Base-by-base conservation (phyloP, 495 filamentous ascomycete species). In the Schizothecium vesticola region DNA sequence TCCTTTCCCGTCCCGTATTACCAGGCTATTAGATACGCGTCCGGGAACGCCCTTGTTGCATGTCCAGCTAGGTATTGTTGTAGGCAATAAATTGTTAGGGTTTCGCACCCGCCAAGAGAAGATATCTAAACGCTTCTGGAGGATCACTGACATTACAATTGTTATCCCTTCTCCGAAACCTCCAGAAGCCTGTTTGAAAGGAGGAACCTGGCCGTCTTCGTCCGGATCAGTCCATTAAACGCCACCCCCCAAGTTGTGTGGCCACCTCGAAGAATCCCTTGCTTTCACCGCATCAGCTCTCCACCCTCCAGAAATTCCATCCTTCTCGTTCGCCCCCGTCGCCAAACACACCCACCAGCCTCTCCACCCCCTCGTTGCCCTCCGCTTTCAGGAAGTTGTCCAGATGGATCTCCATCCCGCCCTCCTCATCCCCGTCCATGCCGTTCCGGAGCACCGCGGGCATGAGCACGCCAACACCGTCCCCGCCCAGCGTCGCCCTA, bases 251-350 rank as follows among this genome's bases (percentile, higher is more conserved):
- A 43, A 51, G 23, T 12, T 23, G 58, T 16, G 33, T 43, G 33
- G 33, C 33, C 6, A 43, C 13, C 33, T 16, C 13, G 33, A 43
- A 43, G 33, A 36, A 36, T 3, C 33, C 29, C 56, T 29, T 66
- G 26, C 12, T 56, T 22, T 26, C 36, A 67, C 19, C 11, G 22
- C 28, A 43, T 43, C 70, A 70, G 70, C 76, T 81, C 64, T 86
- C 84, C 25, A 86, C 83, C 74, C 87, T 89, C 95, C 95, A 99
- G 77, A 97, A 98, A 78, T 94, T 95, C 95, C 95, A 98, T 0
- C 90, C 92, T 72, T 90, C 89, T 63, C 89, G 82, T 67, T 90
- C 91, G 24, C 89, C 84, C 23, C 75, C 79, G 12, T 84, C 82
- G 0, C 82, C 87, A 43, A 88, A 83, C 22, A 89, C 84, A 24